Percentiles rank a stretch among this genome's conserved stretches.
phyloP scores from a whole-genome alignment of 148 eudicot genomes.

The Vaccinium vitisidaea region DNA sequence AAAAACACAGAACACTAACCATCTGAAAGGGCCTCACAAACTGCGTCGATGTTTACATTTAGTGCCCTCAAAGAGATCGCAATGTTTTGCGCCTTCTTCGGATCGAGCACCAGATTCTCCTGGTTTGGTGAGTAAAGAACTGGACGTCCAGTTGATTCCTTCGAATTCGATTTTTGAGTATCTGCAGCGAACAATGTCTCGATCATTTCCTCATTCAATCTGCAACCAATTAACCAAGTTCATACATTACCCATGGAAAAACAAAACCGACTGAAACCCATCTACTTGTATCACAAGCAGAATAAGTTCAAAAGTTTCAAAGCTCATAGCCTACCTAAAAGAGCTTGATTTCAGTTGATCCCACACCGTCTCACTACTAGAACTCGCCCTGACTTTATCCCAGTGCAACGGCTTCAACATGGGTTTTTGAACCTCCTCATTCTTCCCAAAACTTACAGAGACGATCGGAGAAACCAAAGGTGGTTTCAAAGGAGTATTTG shows the following conservation, averaged over 20 bases:
- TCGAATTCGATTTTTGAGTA: slow-evolving; percentile 46
- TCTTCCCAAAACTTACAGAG: slow-evolving; percentile 22
- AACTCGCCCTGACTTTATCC: slow-evolving; percentile 97
- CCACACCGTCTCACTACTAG: slow-evolving; percentile 95
- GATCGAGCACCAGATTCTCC: slow-evolving; percentile 84
- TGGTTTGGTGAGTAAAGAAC: slow-evolving; percentile 45
- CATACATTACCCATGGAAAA: background rate
- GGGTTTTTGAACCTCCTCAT: slow-evolving; percentile 59
- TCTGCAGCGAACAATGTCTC: slow-evolving; percentile 81
- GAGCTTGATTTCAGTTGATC: slow-evolving; percentile 95
- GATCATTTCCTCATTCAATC: slow-evolving; percentile 96
- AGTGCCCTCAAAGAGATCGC: slow-evolving; percentile 85
- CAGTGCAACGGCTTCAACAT: slow-evolving; percentile 93
- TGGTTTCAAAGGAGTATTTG: background rate
- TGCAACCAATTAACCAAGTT: slow-evolving; percentile 33
- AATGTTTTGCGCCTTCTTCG: slow-evolving; percentile 96
- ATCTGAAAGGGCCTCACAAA: slow-evolving; percentile 88
- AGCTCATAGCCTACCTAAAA: slow-evolving; percentile 54
- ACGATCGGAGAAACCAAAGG: slow-evolving; percentile 25
- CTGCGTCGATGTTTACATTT: slow-evolving; percentile 82
- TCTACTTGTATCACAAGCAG: background rate
- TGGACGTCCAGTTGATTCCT: slow-evolving; percentile 47
- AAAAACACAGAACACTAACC: slow-evolving; percentile 36
- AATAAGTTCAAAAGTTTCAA: background rate
- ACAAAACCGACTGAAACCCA: background rate